Evolutionary conservation across 2,329 filamentous ascomycete species (phyloP).

Genomic region (Pseudocercospora crystallina): DNA sequence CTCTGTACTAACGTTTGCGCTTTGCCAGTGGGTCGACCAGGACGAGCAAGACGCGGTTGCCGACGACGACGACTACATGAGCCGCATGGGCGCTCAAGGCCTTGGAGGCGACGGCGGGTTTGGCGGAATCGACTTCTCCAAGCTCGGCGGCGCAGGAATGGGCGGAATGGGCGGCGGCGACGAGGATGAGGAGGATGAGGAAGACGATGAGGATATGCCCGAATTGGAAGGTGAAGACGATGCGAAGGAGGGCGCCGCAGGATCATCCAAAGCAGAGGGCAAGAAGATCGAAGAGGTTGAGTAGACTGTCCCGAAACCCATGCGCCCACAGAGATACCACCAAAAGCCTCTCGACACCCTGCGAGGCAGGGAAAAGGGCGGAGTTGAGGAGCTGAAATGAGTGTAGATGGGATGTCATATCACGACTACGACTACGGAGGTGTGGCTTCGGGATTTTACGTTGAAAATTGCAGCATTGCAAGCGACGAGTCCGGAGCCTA

Average conservation of each 20-base stretch:
- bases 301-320: constrained; percentile 19
- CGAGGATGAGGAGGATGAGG: constrained; percentile 62
- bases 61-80: constrained; percentile 70
- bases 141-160: constrained; percentile 58
- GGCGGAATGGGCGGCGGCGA: constrained; percentile 41
- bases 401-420: too few relatives aligned
- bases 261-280: constrained; percentile 35
- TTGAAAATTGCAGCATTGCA: too few relatives aligned
- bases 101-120: constrained; percentile 34
- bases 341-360: too few relatives aligned
- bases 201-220: constrained; percentile 74
- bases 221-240: constrained; percentile 66
- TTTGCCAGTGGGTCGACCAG: constrained; percentile 81
- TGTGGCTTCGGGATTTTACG: too few relatives aligned
- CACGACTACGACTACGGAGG: too few relatives aligned
- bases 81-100: constrained; percentile 44
- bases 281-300: constrained; percentile 51
- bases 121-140: constrained; percentile 40
- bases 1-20: constrained; percentile 18
- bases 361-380: too few relatives aligned
- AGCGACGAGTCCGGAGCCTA: too few relatives aligned
- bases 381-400: too few relatives aligned
- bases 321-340: too few relatives aligned
- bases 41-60: constrained; percentile 92
- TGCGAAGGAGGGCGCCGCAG: constrained; percentile 29